phyloP scores from a whole-genome alignment of 1,284 basidiomycete species.

The Cystobasidium slooffiae region DNA sequence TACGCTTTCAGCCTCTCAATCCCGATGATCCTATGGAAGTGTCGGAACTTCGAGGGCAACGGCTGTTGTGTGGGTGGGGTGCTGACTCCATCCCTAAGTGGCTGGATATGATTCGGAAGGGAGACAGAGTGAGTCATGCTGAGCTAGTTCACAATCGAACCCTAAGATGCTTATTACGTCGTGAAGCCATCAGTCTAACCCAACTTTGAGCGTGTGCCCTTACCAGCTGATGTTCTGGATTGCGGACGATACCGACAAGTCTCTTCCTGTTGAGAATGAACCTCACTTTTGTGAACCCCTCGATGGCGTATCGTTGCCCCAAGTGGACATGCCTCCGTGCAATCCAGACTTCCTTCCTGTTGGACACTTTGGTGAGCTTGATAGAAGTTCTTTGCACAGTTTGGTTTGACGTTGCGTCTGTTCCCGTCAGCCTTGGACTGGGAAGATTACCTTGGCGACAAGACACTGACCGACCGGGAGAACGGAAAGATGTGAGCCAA shows the following conservation, averaged over 20 bases:
- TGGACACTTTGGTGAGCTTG: slow-evolving; percentile 37
- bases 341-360: slow-evolving; percentile 38
- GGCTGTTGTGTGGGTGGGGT: slow-evolving; percentile 40
- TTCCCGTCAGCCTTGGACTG: slow-evolving; percentile 29
- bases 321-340: background rate
- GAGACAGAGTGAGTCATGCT: slow-evolving; percentile 31
- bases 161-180: background rate
- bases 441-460: slow-evolving; percentile 32
- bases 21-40: slow-evolving; percentile 10
- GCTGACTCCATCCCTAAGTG: slow-evolving; percentile 17
- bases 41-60: slow-evolving; percentile 31
- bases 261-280: background rate
- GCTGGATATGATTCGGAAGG: slow-evolving; percentile 25
- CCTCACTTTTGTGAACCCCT: slow-evolving; percentile 1
- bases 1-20: slow-evolving; percentile 21
- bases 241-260: slow-evolving; percentile 5
- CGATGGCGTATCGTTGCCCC: background rate
- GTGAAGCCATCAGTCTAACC: background rate
- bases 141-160: background rate
- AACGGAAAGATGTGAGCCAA: slow-evolving; percentile 30
- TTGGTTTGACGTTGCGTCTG: background rate
- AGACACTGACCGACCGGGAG: slow-evolving; percentile 21
- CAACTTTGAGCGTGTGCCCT: background rate
- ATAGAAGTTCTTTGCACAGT: background rate
- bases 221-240: slow-evolving; percentile 40